Evolutionary conservation across 768 basidiomycete species (phyloP).

Genomic region (Strobilomyces confusus): DNA sequence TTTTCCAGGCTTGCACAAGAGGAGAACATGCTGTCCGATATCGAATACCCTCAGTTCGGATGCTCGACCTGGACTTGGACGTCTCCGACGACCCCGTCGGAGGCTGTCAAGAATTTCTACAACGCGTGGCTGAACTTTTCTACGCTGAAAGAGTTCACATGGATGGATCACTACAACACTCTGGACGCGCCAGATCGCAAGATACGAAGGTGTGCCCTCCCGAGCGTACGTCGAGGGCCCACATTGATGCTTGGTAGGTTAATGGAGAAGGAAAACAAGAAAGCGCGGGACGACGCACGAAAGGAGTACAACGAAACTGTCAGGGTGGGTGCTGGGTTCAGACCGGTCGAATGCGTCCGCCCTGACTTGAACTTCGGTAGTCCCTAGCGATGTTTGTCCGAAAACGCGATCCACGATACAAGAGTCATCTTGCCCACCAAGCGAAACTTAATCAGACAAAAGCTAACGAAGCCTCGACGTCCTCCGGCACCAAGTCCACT

Average conservation of each 20-base stretch:
- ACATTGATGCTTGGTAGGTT: conserved; percentile 41
- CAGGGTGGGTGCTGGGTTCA: conserved; percentile 49
- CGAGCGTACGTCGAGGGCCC: background rate
- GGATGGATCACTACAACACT: conserved; percentile 82
- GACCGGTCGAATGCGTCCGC: background rate
- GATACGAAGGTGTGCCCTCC: conserved; percentile 58
- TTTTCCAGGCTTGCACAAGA: conserved; percentile 82
- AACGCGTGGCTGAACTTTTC: conserved; percentile 81
- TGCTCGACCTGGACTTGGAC: conserved; percentile 71
- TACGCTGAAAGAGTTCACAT: conserved; percentile 83
- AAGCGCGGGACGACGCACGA: conserved; percentile 79
- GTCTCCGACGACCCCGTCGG: conserved; percentile 39
- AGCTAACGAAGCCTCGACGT: conserved; percentile 28
- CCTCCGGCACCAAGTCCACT: conserved; percentile 22
- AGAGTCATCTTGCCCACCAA: conserved; percentile 51
- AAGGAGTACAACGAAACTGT: conserved; percentile 92
- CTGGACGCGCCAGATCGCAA: conserved; percentile 84
- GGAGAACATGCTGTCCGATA: conserved; percentile 47
- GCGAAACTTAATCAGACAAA: conserved; percentile 36
- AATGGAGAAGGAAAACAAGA: conserved; percentile 97
- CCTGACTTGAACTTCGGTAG: conserved; percentile 34
- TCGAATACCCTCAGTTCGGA: conserved; percentile 81
- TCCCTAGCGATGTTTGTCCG: conserved; percentile 70
- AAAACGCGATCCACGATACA: conserved; percentile 89
- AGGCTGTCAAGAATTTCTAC: conserved; percentile 75